A percentile compares a stretch with the other conserved stretches of the same genome.
Conservation (phyloP, 495 filamentous ascomycete genomes). For the Xylaria flabelliformis region DNA sequence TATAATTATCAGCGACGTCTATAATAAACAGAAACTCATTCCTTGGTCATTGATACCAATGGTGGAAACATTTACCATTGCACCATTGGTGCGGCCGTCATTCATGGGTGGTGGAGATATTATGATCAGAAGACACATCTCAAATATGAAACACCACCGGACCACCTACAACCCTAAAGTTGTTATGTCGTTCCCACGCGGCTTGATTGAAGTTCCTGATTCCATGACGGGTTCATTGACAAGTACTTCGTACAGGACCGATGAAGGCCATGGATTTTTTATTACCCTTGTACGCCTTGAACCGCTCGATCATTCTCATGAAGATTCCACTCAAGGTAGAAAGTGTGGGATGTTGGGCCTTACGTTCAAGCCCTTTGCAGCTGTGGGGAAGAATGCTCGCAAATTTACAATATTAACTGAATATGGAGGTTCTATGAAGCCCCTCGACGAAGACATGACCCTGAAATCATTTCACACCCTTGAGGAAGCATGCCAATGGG, state of each 20-base stretch:
- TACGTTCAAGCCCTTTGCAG: background rate
- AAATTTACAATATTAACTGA: background rate
- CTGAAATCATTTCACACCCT: background rate
- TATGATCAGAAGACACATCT: background rate
- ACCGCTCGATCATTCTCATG: background rate
- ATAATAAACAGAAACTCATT: too few relatives aligned
- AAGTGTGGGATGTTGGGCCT: background rate
- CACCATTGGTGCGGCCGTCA: background rate
- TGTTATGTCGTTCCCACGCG: background rate
- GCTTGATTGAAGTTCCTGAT: background rate
- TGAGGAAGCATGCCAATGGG: background rate
- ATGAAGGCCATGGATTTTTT: background rate
- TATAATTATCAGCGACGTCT: background rate
- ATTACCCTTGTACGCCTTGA: background rate
- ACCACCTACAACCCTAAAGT: too few relatives aligned
- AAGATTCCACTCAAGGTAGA: background rate
- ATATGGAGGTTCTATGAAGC: background rate
- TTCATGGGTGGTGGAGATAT: background rate
- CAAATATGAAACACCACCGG: background rate
- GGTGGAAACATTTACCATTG: too few relatives aligned
- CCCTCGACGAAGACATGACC: background rate
- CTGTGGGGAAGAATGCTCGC: background rate
- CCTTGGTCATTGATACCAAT: background rate
- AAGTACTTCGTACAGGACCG: background rate
- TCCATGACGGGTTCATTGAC: background rate